Percentiles rank a stretch among this genome's conserved stretches.
These are phyloP conservation scores for Lactarius trivialis DNA, from an alignment of 768 basidiomycete genomes.

Conservation along the genomic window DNA sequence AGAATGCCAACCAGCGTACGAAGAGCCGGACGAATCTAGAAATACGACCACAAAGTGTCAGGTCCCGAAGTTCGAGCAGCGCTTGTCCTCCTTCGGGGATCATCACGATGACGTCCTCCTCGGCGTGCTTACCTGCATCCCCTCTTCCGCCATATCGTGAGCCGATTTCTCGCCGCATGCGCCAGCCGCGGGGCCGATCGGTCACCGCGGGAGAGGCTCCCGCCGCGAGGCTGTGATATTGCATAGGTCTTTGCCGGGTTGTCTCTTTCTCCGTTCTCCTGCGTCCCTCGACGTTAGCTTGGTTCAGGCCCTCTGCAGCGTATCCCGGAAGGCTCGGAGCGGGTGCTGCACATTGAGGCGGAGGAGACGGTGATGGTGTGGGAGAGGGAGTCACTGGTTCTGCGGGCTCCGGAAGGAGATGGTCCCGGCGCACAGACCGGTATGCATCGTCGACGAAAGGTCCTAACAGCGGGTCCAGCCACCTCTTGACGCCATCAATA, in stretches of 20 bases:
- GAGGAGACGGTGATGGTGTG: background rate
- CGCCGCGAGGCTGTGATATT: background rate
- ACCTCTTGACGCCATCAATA: background rate
- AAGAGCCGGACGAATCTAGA: background rate
- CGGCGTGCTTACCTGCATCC: background rate
- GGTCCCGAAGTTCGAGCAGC: background rate
- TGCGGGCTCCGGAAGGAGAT: background rate
- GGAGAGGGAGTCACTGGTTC: background rate
- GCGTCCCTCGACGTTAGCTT: background rate
- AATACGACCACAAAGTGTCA: background rate
- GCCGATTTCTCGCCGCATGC: background rate
- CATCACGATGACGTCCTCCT: background rate
- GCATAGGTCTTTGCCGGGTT: background rate
- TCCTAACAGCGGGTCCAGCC: constrained; percentile 2
- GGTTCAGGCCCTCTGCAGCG: background rate
- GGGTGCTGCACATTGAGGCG: background rate
- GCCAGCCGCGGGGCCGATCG: background rate
- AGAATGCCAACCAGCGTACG: background rate
- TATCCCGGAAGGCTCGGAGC: background rate
- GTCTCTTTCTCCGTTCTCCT: background rate
- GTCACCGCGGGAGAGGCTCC: background rate
- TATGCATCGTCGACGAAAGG: constrained; percentile 5
- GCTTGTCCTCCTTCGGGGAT: background rate
- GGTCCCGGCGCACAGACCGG: background rate
- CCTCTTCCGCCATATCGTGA: background rate